Evolutionary conservation across 768 basidiomycete species (phyloP).

Genomic region (Cubamyces lactineus): DNA sequence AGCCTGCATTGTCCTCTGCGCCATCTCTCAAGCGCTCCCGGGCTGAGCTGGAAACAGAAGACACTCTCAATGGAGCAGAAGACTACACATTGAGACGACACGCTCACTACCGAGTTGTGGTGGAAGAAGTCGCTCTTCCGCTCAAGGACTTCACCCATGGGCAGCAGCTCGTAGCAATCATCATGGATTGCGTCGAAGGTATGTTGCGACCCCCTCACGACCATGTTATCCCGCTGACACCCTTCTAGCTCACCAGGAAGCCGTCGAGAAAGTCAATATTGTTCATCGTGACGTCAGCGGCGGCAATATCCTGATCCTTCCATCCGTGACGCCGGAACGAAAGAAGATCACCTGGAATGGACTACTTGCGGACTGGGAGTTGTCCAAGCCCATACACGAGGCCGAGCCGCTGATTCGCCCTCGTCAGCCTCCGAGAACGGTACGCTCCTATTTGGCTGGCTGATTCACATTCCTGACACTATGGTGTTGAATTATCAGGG

Average conservation of each 20-base stretch:
- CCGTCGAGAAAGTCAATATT: background rate
- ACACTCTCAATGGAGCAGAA: background rate
- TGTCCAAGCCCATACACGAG: background rate
- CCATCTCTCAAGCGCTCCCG: background rate
- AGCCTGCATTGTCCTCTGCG: background rate
- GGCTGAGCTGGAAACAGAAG: background rate
- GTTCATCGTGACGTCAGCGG: conserved; percentile 12
- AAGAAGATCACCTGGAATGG: background rate
- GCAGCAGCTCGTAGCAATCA: background rate
- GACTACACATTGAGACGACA: conserved; percentile 1
- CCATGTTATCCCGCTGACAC: background rate
- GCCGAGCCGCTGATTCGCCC: background rate
- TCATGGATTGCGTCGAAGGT: conserved; percentile 2
- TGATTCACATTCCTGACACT: background rate
- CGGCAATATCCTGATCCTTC: conserved; percentile 13
- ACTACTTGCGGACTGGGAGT: conserved; percentile 12
- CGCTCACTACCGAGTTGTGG: conserved; percentile 13
- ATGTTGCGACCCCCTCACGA: background rate
- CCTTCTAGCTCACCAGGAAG: background rate
- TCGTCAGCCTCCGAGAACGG: background rate
- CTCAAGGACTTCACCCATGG: background rate
- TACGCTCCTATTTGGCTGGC: background rate
- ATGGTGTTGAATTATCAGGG: conserved; percentile 3
- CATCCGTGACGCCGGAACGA: background rate
- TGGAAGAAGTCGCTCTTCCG: conserved; percentile 7